These are phyloP conservation scores for Pseudocercospora macadamiae DNA, from an alignment of 2,329 filamentous ascomycete genomes.

Conservation along the genomic window DNA sequence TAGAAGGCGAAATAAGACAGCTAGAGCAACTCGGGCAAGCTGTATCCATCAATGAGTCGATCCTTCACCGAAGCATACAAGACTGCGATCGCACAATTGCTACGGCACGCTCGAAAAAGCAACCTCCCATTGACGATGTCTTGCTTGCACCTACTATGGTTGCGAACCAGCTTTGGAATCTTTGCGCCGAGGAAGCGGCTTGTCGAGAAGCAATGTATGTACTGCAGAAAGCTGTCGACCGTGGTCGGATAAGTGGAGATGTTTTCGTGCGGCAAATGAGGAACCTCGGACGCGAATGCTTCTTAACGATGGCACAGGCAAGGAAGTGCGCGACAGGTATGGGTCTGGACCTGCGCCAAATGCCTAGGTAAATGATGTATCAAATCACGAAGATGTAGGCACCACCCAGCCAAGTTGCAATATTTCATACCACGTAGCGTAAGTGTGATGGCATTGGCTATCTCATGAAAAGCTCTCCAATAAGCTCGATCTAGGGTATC, in stretches of 20 bases:
- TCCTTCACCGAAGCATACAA: slow-evolving; percentile 74
- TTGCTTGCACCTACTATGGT: slow-evolving; percentile 93
- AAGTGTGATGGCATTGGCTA: too few relatives aligned
- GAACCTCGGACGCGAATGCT: slow-evolving; percentile 76
- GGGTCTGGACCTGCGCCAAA: slow-evolving; percentile 57
- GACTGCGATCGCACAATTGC: slow-evolving; percentile 79
- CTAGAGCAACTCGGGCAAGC: slow-evolving; percentile 71
- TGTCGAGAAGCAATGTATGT: slow-evolving; percentile 86
- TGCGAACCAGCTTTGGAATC: slow-evolving; percentile 85
- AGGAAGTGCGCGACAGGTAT: slow-evolving; percentile 77
- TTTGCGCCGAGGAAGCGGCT: slow-evolving; percentile 86
- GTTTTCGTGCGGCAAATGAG: slow-evolving; percentile 76
- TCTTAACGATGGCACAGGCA: slow-evolving; percentile 78
- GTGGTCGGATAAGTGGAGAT: slow-evolving; percentile 69
- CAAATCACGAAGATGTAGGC: too few relatives aligned
- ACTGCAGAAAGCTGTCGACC: slow-evolving; percentile 73
- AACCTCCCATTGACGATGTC: slow-evolving; percentile 83
- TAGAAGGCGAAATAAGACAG: slow-evolving; percentile 74
- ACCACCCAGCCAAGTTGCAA: too few relatives aligned
- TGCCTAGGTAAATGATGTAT: neutral
- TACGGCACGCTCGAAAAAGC: slow-evolving; percentile 67
- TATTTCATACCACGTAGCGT: too few relatives aligned
- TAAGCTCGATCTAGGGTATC: too few relatives aligned
- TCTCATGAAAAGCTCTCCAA: too few relatives aligned
- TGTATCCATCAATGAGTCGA: slow-evolving; percentile 74